Percentiles rank a stretch among this genome's conserved stretches.
Conservation (phyloP, 805 yeast species). For the Cyberlindnera xylosilytica region DNA sequence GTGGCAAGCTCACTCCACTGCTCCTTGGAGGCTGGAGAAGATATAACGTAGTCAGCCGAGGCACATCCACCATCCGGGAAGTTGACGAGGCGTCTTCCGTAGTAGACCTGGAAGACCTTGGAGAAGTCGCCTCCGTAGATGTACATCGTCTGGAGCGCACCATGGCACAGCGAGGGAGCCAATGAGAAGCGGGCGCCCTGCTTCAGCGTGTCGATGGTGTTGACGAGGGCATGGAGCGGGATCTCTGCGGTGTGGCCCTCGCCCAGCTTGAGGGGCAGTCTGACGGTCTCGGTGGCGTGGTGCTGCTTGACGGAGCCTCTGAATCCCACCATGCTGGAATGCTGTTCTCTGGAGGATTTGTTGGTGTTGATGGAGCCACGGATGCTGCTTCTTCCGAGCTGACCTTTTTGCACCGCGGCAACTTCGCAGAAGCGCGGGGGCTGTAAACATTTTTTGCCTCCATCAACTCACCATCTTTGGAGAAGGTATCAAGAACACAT, state of each 20-base stretch:
- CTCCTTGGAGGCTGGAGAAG: slow-evolving; percentile 29
- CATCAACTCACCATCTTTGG: too few relatives aligned
- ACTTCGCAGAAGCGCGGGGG: too few relatives aligned
- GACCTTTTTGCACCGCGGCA: not conserved
- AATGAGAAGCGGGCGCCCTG: slow-evolving; percentile 49
- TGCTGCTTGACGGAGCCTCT: slow-evolving; percentile 25
- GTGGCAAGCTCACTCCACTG: slow-evolving; percentile 31
- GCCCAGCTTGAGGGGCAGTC: slow-evolving; percentile 22
- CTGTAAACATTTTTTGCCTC: too few relatives aligned
- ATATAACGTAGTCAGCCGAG: slow-evolving; percentile 70
- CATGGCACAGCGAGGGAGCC: slow-evolving; percentile 65
- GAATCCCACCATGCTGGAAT: slow-evolving; percentile 27
- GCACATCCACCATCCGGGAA: slow-evolving; percentile 68
- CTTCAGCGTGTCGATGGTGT: slow-evolving; percentile 41
- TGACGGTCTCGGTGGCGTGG: slow-evolving; percentile 26
- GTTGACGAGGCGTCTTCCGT: slow-evolving; percentile 65
- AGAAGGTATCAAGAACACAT: too few relatives aligned
- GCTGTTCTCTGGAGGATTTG: too few relatives aligned
- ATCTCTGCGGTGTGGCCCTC: slow-evolving; percentile 17
- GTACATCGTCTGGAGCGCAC: slow-evolving; percentile 74
- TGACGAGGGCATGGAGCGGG: slow-evolving; percentile 21
- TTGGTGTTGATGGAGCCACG: not conserved
- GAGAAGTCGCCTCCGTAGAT: slow-evolving; percentile 54
- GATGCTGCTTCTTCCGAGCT: not conserved
- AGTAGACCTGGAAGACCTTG: slow-evolving; percentile 54